phyloP scores from a whole-genome alignment of 2,329 filamentous ascomycete genomes.

The Penicillium psychrosexuale region DNA sequence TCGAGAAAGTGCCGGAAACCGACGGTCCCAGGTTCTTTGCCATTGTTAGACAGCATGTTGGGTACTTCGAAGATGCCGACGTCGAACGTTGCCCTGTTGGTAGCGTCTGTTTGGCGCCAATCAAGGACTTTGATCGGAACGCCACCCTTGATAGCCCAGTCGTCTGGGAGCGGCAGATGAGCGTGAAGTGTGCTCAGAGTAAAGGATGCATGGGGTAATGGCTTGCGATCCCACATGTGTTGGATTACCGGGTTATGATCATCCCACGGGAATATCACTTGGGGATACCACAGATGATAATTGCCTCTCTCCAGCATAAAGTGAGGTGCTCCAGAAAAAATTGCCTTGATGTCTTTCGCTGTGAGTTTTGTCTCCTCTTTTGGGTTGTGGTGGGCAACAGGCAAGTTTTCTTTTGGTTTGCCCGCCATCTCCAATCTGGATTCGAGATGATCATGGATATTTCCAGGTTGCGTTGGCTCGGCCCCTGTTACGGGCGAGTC shows the following conservation, averaged over 20 bases:
- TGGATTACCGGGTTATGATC: constrained; percentile 39
- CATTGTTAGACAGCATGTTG: constrained; percentile 48
- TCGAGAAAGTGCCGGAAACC: constrained; percentile 50
- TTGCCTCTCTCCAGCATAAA: constrained; percentile 45
- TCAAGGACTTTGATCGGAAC: constrained; percentile 25
- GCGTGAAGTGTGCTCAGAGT: constrained; percentile 44
- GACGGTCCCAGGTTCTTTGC: constrained; percentile 46
- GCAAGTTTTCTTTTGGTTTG: not conserved
- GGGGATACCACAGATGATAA: constrained; percentile 41
- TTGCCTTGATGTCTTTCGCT: constrained; percentile 38
- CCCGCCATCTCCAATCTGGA: constrained; percentile 16
- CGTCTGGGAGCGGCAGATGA: constrained; percentile 43
- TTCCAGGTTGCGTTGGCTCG: constrained; percentile 29
- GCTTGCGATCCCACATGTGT: constrained; percentile 40
- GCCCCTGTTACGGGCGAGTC: constrained; percentile 7
- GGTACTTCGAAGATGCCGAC: constrained; percentile 48
- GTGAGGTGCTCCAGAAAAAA: constrained; percentile 46
- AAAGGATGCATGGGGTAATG: constrained; percentile 42
- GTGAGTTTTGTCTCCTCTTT: constrained; percentile 18
- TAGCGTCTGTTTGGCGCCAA: constrained; percentile 25
- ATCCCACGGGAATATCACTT: constrained; percentile 47
- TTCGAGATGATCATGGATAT: constrained; percentile 28
- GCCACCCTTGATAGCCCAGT: constrained; percentile 30
- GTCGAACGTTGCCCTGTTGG: constrained; percentile 42
- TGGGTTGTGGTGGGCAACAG: not conserved